Evolutionary conservation across 371 early-diverging fungal genomes (phyloP).

Genomic region (Saksenaea oblongispora): DNA sequence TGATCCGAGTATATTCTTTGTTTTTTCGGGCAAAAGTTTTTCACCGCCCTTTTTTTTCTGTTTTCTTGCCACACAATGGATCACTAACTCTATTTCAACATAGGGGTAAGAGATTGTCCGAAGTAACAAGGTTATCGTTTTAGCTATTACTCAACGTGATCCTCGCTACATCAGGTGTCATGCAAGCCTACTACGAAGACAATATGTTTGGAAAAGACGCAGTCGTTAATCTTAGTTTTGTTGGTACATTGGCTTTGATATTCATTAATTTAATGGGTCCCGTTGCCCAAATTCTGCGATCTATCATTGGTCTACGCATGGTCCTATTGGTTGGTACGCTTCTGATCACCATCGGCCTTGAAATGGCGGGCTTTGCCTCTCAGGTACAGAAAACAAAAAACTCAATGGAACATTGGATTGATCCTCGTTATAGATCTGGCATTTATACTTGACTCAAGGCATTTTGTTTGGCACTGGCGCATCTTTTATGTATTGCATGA

Average conservation of each 20-base stretch:
- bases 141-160: not conserved
- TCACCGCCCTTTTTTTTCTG: not conserved
- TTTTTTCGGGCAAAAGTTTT: not conserved
- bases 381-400: conserved; percentile 13
- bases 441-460: conserved; percentile 71
- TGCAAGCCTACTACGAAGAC: conserved; percentile 28
- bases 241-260: conserved; percentile 36
- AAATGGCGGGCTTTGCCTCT: conserved; percentile 37
- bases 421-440: conserved; percentile 47
- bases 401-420: not conserved
- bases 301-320: conserved; percentile 24
- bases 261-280: conserved; percentile 36
- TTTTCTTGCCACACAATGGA: not conserved
- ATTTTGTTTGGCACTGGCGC: conserved; percentile 68
- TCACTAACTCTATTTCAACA: not conserved
- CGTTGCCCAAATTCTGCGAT: conserved; percentile 25
- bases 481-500: conserved; percentile 43
- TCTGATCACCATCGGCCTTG: conserved; percentile 27
- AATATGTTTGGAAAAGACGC: conserved; percentile 22
- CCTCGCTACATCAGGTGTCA: conserved; percentile 18
- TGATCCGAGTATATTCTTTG: not conserved
- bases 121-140: conserved; percentile 4
- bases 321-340: conserved; percentile 28
- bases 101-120: conserved; percentile 17
- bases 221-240: conserved; percentile 36